A percentile compares a stretch with the other conserved stretches of the same genome.
Conservation (phyloP, 768 basidiomycete genomes). For the Cyclocybe cylindracea region DNA sequence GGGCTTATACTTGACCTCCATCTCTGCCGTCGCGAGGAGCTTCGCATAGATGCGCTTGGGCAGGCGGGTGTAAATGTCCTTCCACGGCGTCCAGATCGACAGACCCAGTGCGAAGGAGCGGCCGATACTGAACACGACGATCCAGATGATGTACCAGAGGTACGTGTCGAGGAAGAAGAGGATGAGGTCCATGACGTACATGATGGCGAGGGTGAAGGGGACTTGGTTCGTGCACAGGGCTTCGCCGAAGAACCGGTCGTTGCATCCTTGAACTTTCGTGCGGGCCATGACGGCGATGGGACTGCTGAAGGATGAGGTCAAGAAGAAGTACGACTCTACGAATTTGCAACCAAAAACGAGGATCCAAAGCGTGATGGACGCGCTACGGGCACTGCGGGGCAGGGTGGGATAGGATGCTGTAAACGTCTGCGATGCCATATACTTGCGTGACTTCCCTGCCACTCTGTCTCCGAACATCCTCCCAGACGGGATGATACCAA, state of each 20-base stretch:
- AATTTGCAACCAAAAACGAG: conserved; percentile 98
- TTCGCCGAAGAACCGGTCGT: conserved; percentile 78
- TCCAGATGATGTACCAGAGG: conserved; percentile 99
- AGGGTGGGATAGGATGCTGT: conserved; percentile 95
- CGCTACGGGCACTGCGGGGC: conserved; percentile 67
- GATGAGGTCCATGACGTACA: conserved; percentile 98
- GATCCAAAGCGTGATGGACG: conserved; percentile 86
- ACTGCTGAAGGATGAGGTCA: conserved; percentile 94
- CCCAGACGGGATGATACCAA: conserved; percentile 90
- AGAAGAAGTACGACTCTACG: conserved; percentile 96
- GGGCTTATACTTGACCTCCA: conserved; percentile 99
- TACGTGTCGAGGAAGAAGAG: conserved; percentile 99
- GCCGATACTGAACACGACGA: conserved; percentile 90
- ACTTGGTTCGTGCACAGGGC: conserved; percentile 90
- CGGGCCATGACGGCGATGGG: conserved; percentile 97
- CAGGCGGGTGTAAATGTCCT: conserved; percentile 92
- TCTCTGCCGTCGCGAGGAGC: conserved; percentile 90
- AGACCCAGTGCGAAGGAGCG: conserved; percentile 91
- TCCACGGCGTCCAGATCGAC: conserved; percentile 99
- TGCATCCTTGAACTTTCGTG: conserved; percentile 90
- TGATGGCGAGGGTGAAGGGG: conserved; percentile 92
- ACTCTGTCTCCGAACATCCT: conserved; percentile 99
- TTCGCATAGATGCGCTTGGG: conserved; percentile 99
- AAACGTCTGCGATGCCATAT: conserved; percentile 98
- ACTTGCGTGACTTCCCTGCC: conserved; percentile 95